These are phyloP conservation scores for Bipolaris oryzae DNA, from an alignment of 2,329 filamentous ascomycete species.

Conservation along the genomic window DNA sequence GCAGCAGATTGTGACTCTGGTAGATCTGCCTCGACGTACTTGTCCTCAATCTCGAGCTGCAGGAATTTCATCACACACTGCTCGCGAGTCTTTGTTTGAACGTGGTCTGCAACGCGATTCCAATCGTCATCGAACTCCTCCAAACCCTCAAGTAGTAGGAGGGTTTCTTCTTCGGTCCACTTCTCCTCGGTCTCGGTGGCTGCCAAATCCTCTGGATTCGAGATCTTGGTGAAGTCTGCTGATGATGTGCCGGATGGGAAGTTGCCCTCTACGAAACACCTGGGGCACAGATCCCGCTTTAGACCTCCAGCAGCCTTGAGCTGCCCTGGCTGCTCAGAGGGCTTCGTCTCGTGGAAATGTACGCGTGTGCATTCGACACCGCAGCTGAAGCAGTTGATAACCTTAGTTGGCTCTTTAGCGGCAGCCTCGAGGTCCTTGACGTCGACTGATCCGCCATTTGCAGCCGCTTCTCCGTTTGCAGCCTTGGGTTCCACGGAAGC, in stretches of 20 bases:
- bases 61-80: conserved; percentile 97
- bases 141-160: conserved; percentile 87
- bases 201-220: conserved; percentile 81
- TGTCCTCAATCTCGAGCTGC: conserved; percentile 95
- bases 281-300: conserved; percentile 88
- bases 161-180: conserved; percentile 88
- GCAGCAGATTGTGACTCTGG: conserved; percentile 53
- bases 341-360: conserved; percentile 73
- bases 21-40: conserved; percentile 85
- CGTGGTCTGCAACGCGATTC: conserved; percentile 89
- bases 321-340: conserved; percentile 54
- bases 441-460: conserved; percentile 69
- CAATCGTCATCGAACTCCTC: conserved; percentile 96
- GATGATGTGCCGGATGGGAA: conserved; percentile 80
- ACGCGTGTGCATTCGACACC: conserved; percentile 84
- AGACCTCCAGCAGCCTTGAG: conserved; percentile 63
- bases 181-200: conserved; percentile 82
- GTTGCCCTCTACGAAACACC: conserved; percentile 84
- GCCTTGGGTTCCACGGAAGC: conserved; percentile 68
- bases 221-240: conserved; percentile 84
- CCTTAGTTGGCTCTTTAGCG: conserved; percentile 67
- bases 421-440: conserved; percentile 67
- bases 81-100: conserved; percentile 87
- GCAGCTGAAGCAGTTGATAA: conserved; percentile 85
- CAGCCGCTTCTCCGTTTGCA: conserved; percentile 65